Evolutionary conservation across 768 basidiomycete species (phyloP), one percentile per base, ranked within the genome.

Genomic region (Leucosporidium yakuticum): DNA sequence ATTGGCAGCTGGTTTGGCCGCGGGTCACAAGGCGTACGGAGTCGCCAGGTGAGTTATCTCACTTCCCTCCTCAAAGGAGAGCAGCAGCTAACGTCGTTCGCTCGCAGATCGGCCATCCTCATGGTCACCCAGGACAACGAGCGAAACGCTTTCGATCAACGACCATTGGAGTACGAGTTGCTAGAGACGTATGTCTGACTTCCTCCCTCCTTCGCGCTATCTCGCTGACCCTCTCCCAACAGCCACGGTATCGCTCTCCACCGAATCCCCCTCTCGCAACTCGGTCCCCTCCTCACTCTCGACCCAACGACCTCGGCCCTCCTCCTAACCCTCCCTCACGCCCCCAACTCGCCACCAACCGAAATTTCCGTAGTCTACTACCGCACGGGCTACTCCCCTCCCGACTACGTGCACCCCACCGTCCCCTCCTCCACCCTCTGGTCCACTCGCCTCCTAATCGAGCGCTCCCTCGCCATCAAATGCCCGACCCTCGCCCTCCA

Each of bases 131-230:
- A 94, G 75, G 83, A 85, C 6, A 84, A 85, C 51, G 95, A 98
- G 77, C 83, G 94, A 48, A 99, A 99, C 78, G 84, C 95, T 7
- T 98, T 97, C 77, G 95, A 98, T 78, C 95, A 99, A 77, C 83
- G 88, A 20, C 85, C 84, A 81, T 79, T 98, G 29, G 91, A 98
- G 79, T 96, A 91, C 69, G 87, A 91, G 69, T 81, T 99, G 0
- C 78, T 91, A 0, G 86, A 91, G 74, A 84, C 79, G 92, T 92
- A 76, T 58, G 83, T 79, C 25, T 32, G 23, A n/a, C 32, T 39
- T 5, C 47, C 51, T 8, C 17, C 11, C n/a, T 39, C 25, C 51
- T 29, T 29, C 39, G 11, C 48, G 54, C 20, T 21, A 39, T 29
- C 36, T 47, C 61, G 60, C 60, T 63, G 27, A 73, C 60, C 20